Evolutionary conservation across 1,284 basidiomycete species (phyloP).

Genomic region (Lentinula novae-zelandiae): DNA sequence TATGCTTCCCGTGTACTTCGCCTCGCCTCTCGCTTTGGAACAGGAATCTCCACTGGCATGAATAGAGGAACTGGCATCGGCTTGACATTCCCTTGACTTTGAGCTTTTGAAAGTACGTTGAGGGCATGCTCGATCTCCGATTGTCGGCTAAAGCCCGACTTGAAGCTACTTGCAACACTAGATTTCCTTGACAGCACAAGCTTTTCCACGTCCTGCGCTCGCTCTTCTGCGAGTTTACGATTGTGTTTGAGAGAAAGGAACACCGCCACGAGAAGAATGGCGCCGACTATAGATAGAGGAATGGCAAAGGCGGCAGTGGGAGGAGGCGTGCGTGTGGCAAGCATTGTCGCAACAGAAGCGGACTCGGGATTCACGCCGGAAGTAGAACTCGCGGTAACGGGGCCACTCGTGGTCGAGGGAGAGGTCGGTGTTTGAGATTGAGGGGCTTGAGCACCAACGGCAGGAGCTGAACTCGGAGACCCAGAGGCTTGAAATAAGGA

Average conservation of each 20-base stretch:
- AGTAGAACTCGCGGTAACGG: background rate
- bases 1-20: conserved; percentile 10
- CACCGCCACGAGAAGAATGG: conserved; percentile 35
- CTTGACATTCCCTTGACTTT: conserved; percentile 2
- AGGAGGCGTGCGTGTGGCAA: conserved; percentile 27
- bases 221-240: conserved; percentile 18
- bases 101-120: conserved; percentile 5
- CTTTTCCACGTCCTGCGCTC: conserved; percentile 12
- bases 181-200: conserved; percentile 3
- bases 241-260: conserved; percentile 27
- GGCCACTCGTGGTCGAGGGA: background rate
- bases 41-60: conserved; percentile 12
- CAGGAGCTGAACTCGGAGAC: background rate
- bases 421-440: background rate
- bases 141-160: conserved; percentile 7
- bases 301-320: conserved; percentile 41
- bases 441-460: conserved; percentile 4
- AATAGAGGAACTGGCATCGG: conserved; percentile 15
- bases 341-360: conserved; percentile 9
- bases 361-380: conserved; percentile 1
- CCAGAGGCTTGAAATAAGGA: background rate
- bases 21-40: conserved; percentile 8
- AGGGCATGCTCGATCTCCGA: conserved; percentile 12
- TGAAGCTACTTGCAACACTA: conserved; percentile 3
- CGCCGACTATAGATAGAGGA: conserved; percentile 39